These are phyloP conservation scores for Trametopsis cervina DNA, from an alignment of 768 basidiomycete genomes.

Conservation along the genomic window DNA sequence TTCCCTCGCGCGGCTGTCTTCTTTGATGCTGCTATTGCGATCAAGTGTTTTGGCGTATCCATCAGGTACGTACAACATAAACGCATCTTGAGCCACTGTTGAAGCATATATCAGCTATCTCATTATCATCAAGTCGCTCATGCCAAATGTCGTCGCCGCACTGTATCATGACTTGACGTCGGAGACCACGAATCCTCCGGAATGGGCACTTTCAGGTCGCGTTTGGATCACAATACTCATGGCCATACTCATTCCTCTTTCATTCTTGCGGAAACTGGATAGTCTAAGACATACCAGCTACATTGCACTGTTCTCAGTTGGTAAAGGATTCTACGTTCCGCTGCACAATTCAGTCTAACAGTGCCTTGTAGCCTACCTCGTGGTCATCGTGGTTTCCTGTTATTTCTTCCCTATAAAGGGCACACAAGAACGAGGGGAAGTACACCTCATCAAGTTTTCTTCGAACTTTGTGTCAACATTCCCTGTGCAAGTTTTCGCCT, in stretches of 20 bases:
- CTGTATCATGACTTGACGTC: conserved; percentile 76
- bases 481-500: conserved; percentile 91
- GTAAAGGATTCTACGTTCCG: too few relatives aligned
- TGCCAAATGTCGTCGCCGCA: conserved; percentile 84
- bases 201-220: conserved; percentile 69
- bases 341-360: conserved; percentile 1
- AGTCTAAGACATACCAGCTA: conserved; percentile 89
- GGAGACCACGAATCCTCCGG: conserved; percentile 55
- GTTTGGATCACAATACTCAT: conserved; percentile 81
- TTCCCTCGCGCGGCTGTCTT: conserved; percentile 84
- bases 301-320: conserved; percentile 83
- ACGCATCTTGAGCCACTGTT: background rate
- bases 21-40: conserved; percentile 92
- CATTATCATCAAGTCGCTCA: conserved; percentile 88
- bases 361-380: conserved; percentile 53
- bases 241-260: conserved; percentile 69
- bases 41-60: conserved; percentile 95
- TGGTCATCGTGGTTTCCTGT: conserved; percentile 72
- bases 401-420: conserved; percentile 71
- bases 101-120: conserved; percentile 50
- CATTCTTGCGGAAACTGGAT: conserved; percentile 78
- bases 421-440: conserved; percentile 55
- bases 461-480: conserved; percentile 77
- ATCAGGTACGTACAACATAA: conserved; percentile 56
- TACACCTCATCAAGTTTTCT: conserved; percentile 67